phyloP scores from a whole-genome alignment of 768 basidiomycete species.

The Brasilioporus rufonigricans region DNA sequence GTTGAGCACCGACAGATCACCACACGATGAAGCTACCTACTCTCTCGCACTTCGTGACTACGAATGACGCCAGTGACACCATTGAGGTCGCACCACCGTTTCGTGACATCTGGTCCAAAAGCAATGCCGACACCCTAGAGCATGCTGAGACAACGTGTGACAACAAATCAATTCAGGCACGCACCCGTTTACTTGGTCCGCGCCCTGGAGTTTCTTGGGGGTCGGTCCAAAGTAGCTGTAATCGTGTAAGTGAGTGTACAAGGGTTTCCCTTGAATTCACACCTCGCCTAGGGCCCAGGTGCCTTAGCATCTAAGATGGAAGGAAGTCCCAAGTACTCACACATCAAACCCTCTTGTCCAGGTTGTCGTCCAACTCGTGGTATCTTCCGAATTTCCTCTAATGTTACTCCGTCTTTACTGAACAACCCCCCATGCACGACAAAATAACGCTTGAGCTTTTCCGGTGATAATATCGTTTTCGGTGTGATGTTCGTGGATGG shows the following conservation, averaged over 20 bases:
- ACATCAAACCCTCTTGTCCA: slow-evolving; percentile 94
- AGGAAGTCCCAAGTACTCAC: slow-evolving; percentile 41
- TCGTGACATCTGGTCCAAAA: slow-evolving; percentile 94
- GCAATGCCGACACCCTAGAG: slow-evolving; percentile 87
- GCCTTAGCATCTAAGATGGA: slow-evolving; percentile 10
- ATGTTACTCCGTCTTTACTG: slow-evolving; percentile 90
- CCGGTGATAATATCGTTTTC: slow-evolving; percentile 72
- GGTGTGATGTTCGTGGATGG: slow-evolving; percentile 39
- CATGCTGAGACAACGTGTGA: slow-evolving; percentile 13
- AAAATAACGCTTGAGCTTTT: slow-evolving; percentile 86
- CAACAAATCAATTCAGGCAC: slow-evolving; percentile 26
- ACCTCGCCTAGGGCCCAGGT: slow-evolving; percentile 56
- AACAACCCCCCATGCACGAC: slow-evolving; percentile 96
- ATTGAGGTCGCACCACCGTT: slow-evolving; percentile 84
- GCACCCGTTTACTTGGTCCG: slow-evolving; percentile 92
- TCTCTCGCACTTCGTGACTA: slow-evolving; percentile 95
- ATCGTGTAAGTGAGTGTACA: slow-evolving; percentile 6
- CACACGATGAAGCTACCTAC: slow-evolving; percentile 36
- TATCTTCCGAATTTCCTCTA: slow-evolving; percentile 90
- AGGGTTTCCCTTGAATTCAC: slow-evolving; percentile 11
- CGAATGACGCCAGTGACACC: slow-evolving; percentile 86
- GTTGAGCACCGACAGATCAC: slow-evolving; percentile 2
- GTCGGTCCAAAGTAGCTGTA: slow-evolving; percentile 91
- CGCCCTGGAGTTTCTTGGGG: slow-evolving; percentile 87
- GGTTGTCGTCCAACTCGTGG: slow-evolving; percentile 87